Conservation (phyloP, 345 rosid species). For the Firmiana major region DNA sequence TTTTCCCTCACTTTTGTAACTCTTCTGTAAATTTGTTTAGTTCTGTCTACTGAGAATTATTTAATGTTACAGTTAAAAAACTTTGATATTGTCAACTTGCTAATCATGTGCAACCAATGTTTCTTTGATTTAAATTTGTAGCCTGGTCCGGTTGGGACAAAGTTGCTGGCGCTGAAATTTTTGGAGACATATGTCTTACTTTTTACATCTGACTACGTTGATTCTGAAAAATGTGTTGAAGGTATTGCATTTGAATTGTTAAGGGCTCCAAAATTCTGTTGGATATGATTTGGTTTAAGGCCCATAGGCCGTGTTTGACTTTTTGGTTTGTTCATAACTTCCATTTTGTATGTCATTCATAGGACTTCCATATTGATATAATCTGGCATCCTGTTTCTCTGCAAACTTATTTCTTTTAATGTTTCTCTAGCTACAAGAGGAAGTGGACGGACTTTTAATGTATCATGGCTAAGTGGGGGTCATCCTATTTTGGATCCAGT, state of each 20-base stretch:
- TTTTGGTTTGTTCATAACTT: constrained; percentile 3
- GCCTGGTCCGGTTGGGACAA: constrained; percentile 72
- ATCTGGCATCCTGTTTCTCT: not conserved
- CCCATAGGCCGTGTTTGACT: not conserved
- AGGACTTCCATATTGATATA: not conserved
- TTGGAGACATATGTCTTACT: constrained; percentile 77
- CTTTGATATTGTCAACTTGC: not conserved
- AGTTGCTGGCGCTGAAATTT: constrained; percentile 81
- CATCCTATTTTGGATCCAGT: constrained; percentile 68
- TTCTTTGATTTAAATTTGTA: constrained; percentile 33
- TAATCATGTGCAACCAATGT: constrained; percentile 7
- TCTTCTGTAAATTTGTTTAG: not conserved
- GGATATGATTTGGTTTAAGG: not conserved
- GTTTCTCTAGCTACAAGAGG: constrained; percentile 37
- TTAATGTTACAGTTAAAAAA: not conserved
- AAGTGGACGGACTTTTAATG: constrained; percentile 50
- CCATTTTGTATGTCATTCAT: not conserved
- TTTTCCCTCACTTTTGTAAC: not conserved
- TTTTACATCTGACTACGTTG: constrained; percentile 67
- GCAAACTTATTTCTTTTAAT: not conserved
- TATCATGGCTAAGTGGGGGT: constrained; percentile 70
- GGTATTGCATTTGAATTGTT: constrained; percentile 39
- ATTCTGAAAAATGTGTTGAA: constrained; percentile 52
- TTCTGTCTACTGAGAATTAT: not conserved
- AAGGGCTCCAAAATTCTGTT: not conserved